Evolutionary conservation across 306 rosid species (phyloP).

Genomic region (Oemleria cerasiformis): DNA sequence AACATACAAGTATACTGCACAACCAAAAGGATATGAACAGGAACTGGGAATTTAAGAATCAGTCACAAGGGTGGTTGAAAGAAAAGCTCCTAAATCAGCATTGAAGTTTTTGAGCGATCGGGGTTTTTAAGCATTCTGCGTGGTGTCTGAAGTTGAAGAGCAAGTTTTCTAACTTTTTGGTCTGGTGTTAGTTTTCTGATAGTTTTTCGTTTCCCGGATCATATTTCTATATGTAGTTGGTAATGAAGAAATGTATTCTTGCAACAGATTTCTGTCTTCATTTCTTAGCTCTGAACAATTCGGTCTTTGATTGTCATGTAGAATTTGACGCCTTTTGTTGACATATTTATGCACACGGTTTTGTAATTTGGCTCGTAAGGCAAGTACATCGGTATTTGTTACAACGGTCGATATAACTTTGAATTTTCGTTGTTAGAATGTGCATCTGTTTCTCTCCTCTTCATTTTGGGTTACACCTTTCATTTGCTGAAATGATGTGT

Average conservation of each 20-base stretch:
- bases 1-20: background rate
- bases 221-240: background rate
- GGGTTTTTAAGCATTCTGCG: background rate
- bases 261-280: background rate
- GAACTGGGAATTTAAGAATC: background rate
- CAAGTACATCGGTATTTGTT: too few relatives aligned
- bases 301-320: background rate
- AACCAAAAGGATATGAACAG: background rate
- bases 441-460: too few relatives aligned
- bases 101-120: background rate
- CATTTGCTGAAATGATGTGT: too few relatives aligned
- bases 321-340: background rate
- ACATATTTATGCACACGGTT: background rate
- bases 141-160: slow-evolving; percentile 2
- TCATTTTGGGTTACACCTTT: too few relatives aligned
- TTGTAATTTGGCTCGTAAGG: background rate
- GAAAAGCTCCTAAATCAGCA: background rate
- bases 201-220: background rate
- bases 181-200: background rate
- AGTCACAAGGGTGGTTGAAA: background rate
- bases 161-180: background rate
- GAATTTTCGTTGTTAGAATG: too few relatives aligned
- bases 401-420: too few relatives aligned
- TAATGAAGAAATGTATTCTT: background rate
- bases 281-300: background rate